phyloP scores from a whole-genome alignment of 805 yeast species.

The Candida golubevii region DNA sequence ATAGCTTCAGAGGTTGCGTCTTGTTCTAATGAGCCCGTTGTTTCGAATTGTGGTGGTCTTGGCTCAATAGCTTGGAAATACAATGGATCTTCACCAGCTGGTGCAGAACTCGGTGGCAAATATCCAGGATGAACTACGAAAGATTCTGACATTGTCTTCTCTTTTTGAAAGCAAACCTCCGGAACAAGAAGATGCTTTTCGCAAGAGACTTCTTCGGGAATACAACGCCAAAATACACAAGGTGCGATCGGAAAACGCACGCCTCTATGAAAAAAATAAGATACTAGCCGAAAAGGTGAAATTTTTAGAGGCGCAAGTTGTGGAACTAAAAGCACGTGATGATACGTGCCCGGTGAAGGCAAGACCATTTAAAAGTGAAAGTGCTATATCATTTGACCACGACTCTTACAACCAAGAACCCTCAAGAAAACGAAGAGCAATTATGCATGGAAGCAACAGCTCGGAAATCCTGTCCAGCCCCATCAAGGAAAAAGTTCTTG shows the following conservation, averaged over 20 bases:
- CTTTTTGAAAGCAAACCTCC: slow-evolving; percentile 3
- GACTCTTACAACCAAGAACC: slow-evolving; percentile 1
- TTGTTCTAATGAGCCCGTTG: no score
- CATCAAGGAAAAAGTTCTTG: slow-evolving; percentile 2
- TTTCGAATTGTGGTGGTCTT: background rate
- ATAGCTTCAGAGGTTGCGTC: no score
- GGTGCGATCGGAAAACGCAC: slow-evolving; percentile 7
- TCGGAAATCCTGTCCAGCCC: slow-evolving; percentile 16
- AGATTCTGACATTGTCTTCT: slow-evolving; percentile 10
- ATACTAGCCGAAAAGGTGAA: slow-evolving; percentile 5
- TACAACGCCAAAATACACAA: slow-evolving; percentile 15
- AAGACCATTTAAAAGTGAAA: slow-evolving; percentile 5
- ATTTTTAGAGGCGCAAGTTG: slow-evolving; percentile 1
- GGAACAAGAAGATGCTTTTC: slow-evolving; percentile 7
- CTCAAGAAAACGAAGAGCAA: slow-evolving; percentile 1
- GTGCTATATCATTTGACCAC: background rate
- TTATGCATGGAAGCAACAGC: background rate
- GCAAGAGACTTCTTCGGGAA: slow-evolving; percentile 11
- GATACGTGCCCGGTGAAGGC: slow-evolving; percentile 1
- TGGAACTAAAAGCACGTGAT: background rate
- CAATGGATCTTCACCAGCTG: slow-evolving; percentile 14
- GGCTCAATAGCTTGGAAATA: no score
- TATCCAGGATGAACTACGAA: slow-evolving; percentile 14
- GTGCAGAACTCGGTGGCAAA: slow-evolving; percentile 13
- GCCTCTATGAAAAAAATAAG: slow-evolving; percentile 10